Evolutionary conservation across 176 grass and related monocot species (phyloP), one percentile per base, ranked within the genome.

Genomic region (Guadua angustifolia): DNA sequence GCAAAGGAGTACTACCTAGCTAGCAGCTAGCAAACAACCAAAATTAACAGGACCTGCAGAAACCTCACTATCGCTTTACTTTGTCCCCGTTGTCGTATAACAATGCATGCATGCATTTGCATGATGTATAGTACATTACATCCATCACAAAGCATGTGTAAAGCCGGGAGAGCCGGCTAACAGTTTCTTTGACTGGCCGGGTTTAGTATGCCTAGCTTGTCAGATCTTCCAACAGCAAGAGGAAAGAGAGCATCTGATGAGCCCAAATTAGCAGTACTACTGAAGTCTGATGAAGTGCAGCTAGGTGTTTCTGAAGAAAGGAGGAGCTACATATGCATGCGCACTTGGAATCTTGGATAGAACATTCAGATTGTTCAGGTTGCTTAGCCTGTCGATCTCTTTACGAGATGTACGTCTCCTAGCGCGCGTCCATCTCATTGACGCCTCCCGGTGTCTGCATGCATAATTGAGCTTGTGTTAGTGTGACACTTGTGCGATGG

Each of bases 131-230:
- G 25, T 22, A 42, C 25, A 74, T 74, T 57, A 6, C 60, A 64
- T 33, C 26, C 61, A 33, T 64, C 61, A 46, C 29, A 55, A 38
- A 56, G 29, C 29, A 39, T 11, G 16, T 8, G 47, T 26, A 87
- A 87, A 87, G 85, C 85, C 69, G 78, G 49, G 38, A 1, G 66
- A 18, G 66, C 52, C 22, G 52, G 76, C 47, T 68, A 68, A 68
- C 78, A 75, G 50, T 75, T 38, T 67, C 61, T 87, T 87, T 87
- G 85, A 87, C 85, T 60, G 71, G 51, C 85, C 50, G 62, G 51
- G 25, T 24, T 36, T 52, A 36, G 63, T 75, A 33, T 68, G 44
- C 71, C 47, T 68, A 4, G 47, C 5, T 63, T 75, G 78, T 82
- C 79, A 82, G 85, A 76, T 82, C 79, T 82, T 87, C 68, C 71